phyloP scores from a whole-genome alignment of 768 basidiomycete species.

The Thelephora ganbajun region DNA sequence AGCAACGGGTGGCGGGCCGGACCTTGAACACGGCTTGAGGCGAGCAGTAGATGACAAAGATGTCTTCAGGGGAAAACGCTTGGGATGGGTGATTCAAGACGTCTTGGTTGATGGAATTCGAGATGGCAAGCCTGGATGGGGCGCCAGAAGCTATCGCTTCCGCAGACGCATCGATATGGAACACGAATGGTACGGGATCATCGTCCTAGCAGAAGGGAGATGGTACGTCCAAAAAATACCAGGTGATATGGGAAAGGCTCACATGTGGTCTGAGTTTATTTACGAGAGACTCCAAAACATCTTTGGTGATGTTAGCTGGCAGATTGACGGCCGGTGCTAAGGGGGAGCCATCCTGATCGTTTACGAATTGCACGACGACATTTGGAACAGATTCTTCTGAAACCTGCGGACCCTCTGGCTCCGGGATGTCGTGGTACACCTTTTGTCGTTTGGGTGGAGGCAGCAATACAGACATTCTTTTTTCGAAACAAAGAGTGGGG shows the following conservation, averaged over 20 bases:
- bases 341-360: constrained; percentile 68
- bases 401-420: constrained; percentile 35
- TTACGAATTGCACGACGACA: constrained; percentile 85
- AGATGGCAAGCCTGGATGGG: constrained; percentile 70
- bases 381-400: constrained; percentile 36
- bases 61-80: constrained; percentile 71
- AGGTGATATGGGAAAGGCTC: constrained; percentile 12
- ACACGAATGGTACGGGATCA: constrained; percentile 85
- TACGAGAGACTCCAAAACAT: constrained; percentile 76
- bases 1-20: constrained; percentile 86
- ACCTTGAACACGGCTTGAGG: constrained; percentile 95
- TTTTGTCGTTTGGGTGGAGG: constrained; percentile 87
- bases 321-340: constrained; percentile 83
- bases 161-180: constrained; percentile 68
- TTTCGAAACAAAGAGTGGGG: not conserved
- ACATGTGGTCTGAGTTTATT: constrained; percentile 77
- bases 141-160: constrained; percentile 30
- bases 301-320: constrained; percentile 74
- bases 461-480: constrained; percentile 64
- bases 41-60: constrained; percentile 79
- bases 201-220: constrained; percentile 37
- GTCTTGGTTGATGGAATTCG: constrained; percentile 74
- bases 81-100: constrained; percentile 61
- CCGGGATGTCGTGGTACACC: constrained; percentile 59
- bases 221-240: constrained; percentile 4